Percentiles rank a stretch among this genome's conserved stretches.
Evolutionary conservation across 75 land plant genomes (phyloP).

Genomic region (Ceratopteris richardii): DNA sequence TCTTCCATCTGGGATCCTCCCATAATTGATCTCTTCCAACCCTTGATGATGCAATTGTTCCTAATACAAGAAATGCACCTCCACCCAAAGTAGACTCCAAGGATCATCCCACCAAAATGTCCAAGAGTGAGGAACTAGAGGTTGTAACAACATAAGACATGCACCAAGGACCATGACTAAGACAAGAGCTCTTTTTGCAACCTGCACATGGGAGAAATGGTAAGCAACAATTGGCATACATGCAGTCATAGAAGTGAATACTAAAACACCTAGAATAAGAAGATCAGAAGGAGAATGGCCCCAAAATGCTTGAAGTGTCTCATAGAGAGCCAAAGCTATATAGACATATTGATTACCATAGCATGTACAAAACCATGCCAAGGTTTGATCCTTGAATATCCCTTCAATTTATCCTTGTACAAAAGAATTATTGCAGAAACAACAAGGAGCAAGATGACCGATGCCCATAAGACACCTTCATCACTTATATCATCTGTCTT

Average conservation of each 20-base stretch:
- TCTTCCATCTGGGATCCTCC: too few relatives aligned
- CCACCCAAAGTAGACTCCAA: too few relatives aligned
- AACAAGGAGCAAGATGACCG: slow-evolving; percentile 68
- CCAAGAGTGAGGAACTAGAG: slow-evolving; percentile 72
- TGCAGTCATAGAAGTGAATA: slow-evolving; percentile 55
- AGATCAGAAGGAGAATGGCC: slow-evolving; percentile 83
- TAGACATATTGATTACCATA: slow-evolving; percentile 51
- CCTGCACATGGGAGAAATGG: slow-evolving; percentile 93
- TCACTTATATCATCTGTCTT: too few relatives aligned
- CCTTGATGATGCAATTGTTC: too few relatives aligned
- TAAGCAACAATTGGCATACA: slow-evolving; percentile 80
- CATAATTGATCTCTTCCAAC: too few relatives aligned
- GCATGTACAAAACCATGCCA: slow-evolving; percentile 95
- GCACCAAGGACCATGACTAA: slow-evolving; percentile 71
- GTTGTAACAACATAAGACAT: slow-evolving; percentile 68
- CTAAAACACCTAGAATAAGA: slow-evolving; percentile 65
- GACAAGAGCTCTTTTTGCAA: slow-evolving; percentile 74
- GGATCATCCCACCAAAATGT: slow-evolving; percentile 52
- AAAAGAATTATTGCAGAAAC: slow-evolving; percentile 87
- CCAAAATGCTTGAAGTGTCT: slow-evolving; percentile 76
- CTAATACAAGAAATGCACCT: too few relatives aligned
- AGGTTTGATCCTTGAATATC: slow-evolving; percentile 73
- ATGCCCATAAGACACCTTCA: slow-evolving; percentile 63
- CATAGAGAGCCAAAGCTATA: slow-evolving; percentile 86
- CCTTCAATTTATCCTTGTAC: slow-evolving; percentile 82